phyloP scores from a whole-genome alignment of 345 rosid species.

The Isatis tinctoria region DNA sequence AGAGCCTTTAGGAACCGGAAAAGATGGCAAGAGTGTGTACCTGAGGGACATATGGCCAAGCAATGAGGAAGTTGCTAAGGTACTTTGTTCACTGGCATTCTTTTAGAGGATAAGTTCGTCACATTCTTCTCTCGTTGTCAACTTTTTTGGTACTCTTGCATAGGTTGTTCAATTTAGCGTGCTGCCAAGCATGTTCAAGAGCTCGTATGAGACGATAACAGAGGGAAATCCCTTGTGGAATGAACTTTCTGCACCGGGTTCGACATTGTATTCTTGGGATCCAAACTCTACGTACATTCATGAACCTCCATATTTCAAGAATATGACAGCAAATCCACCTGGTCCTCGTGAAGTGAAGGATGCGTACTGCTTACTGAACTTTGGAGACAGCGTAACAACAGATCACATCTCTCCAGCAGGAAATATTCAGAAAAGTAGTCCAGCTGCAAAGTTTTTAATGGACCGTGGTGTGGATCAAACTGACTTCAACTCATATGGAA shows the following conservation, averaged over 20 bases:
- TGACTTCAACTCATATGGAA: slow-evolving; percentile 82
- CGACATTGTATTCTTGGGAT: slow-evolving; percentile 68
- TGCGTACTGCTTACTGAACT: slow-evolving; percentile 74
- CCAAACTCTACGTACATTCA: slow-evolving; percentile 77
- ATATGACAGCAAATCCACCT: slow-evolving; percentile 65
- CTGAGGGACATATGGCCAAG: slow-evolving; percentile 80
- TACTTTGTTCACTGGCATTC: slow-evolving; percentile 7
- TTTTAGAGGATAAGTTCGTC: background rate
- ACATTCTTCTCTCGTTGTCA: background rate
- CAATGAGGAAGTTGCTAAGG: slow-evolving; percentile 74
- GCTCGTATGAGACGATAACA: slow-evolving; percentile 67
- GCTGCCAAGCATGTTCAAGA: slow-evolving; percentile 75
- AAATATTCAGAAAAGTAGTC: slow-evolving; percentile 72
- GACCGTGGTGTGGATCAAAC: slow-evolving; percentile 56
- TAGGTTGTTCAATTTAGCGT: slow-evolving; percentile 73
- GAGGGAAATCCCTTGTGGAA: slow-evolving; percentile 83
- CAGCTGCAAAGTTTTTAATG: slow-evolving; percentile 70
- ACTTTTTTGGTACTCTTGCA: slow-evolving; percentile 1
- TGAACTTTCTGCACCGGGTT: slow-evolving; percentile 48
- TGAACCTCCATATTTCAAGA: slow-evolving; percentile 80
- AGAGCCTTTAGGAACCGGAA: slow-evolving; percentile 67
- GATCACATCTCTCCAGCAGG: slow-evolving; percentile 94
- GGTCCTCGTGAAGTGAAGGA: slow-evolving; percentile 75
- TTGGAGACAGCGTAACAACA: slow-evolving; percentile 83
- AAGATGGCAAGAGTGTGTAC: slow-evolving; percentile 61